phyloP scores from a whole-genome alignment of 306 rosid species.

The Vicia villosa region DNA sequence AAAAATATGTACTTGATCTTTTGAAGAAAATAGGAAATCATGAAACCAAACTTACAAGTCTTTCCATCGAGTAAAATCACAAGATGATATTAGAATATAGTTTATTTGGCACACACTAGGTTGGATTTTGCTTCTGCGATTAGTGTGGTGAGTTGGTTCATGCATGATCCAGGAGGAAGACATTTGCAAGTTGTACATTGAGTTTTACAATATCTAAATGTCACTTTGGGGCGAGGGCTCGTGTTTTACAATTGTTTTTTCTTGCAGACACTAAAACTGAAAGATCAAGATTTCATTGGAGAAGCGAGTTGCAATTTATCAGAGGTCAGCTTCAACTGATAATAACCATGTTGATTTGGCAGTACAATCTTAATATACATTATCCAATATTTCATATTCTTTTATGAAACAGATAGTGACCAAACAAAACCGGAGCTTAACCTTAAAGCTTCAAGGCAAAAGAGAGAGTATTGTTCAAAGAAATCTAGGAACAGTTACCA shows the following conservation, averaged over 20 bases:
- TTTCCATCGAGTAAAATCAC: too few relatives aligned
- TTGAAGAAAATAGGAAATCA: too few relatives aligned
- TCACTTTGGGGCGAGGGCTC: too few relatives aligned
- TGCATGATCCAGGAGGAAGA: too few relatives aligned
- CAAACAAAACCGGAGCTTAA: slow-evolving; percentile 53
- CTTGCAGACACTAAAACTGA: slow-evolving; percentile 61
- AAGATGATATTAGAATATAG: too few relatives aligned
- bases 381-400: not conserved
- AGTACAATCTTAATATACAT: not conserved
- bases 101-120: too few relatives aligned
- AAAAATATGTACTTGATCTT: too few relatives aligned
- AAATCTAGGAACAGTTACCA: slow-evolving; percentile 63
- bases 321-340: slow-evolving; percentile 53
- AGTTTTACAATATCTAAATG: too few relatives aligned
- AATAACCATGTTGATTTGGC: slow-evolving; percentile 11
- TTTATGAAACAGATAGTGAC: slow-evolving; percentile 65
- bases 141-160: too few relatives aligned
- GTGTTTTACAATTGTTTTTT: not conserved
- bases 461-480: slow-evolving; percentile 41
- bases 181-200: too few relatives aligned
- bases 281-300: slow-evolving; percentile 88
- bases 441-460: slow-evolving; percentile 49
- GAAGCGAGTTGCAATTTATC: slow-evolving; percentile 71
- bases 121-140: too few relatives aligned
- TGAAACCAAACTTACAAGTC: too few relatives aligned